Base-by-base conservation (phyloP, 2,329 filamentous ascomycete species). In the Colletotrichum costaricense region DNA sequence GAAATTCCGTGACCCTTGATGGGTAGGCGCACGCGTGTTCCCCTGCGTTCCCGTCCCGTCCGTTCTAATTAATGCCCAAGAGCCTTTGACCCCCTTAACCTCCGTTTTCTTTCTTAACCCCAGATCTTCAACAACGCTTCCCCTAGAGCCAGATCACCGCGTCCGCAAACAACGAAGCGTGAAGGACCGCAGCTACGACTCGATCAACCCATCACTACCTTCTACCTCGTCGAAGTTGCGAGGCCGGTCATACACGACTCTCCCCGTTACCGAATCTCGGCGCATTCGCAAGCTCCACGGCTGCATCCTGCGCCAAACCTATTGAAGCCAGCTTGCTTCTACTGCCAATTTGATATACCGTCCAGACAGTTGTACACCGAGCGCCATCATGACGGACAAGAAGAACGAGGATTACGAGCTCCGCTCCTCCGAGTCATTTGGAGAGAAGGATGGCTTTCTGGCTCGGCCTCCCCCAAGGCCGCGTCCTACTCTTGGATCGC, bases 391-490 rank as follows among this genome's bases (percentile, higher is more conserved):
- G 95, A 89, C 93, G 80, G 94, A 97, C 87, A 95, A 95, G 82
- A 97, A 97, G 89, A 97, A 94, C 84, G 93, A 94, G 81, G 94
- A 97, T 81, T 94, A 92, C 80, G 86, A 89, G 75, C 88, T 94
- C 81, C 90, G 93, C 78, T 90, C 94, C 86, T 89, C 90, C 79
- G 92, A 93, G 74, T 86, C 88, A 76, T 78, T 76, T 38, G 86
- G 85, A 76, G 83, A 91, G 83, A 86, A 88, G 81, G 84, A 88
- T 78, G 79, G 86, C 77, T 90, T 90, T 79, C 80, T 86, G 69
- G 78, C 84, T 81, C 78, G 76, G 83, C 83, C 80, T 82, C 79
- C 85, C 73, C 79, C 82, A 73, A 78, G 78, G 76, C 77, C 75
- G 22, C 75, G 81, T 75, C 56, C 69, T 33, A 46, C 63, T 35